Conservation (phyloP, 1,284 basidiomycete species). For the Naganishia albida region DNA sequence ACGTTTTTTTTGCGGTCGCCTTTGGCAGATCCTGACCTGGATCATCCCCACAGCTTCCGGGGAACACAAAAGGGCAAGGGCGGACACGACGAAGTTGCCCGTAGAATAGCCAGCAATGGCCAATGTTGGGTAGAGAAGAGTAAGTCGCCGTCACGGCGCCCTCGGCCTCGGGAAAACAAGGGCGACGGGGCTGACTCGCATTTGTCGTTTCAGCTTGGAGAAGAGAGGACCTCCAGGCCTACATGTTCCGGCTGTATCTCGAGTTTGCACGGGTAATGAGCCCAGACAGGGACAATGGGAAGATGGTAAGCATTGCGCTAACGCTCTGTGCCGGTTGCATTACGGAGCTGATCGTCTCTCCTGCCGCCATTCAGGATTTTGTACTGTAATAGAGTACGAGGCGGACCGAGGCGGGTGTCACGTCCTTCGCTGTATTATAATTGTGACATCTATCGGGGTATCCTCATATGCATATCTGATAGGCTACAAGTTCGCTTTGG, state of each 20-base stretch:
- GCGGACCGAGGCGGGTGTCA: neutral
- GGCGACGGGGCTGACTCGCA: neutral
- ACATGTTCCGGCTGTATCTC: conserved; percentile 57
- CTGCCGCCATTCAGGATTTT: conserved; percentile 4
- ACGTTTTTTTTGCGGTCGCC: conserved; percentile 31
- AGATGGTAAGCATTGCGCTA: conserved; percentile 43
- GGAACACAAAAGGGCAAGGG: conserved; percentile 50
- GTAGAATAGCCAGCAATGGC: conserved; percentile 54
- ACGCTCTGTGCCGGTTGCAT: no score
- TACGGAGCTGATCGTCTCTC: neutral
- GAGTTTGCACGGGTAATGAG: conserved; percentile 61
- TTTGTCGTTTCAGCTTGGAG: conserved; percentile 43
- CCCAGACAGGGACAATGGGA: conserved; percentile 56
- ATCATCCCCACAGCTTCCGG: conserved; percentile 46
- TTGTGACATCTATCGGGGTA: neutral
- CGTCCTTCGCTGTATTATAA: neutral
- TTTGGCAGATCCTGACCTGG: neutral
- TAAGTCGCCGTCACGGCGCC: conserved; percentile 35
- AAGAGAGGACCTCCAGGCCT: conserved; percentile 52
- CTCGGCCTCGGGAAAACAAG: neutral
- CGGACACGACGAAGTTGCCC: conserved; percentile 54
- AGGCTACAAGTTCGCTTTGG: neutral
- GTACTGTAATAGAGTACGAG: conserved; percentile 6
- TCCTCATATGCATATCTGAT: neutral
- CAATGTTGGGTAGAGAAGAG: conserved; percentile 56